These are phyloP conservation scores for Penicillium psychrofluorescens DNA, from an alignment of 495 filamentous ascomycete species.

Conservation along the genomic window DNA sequence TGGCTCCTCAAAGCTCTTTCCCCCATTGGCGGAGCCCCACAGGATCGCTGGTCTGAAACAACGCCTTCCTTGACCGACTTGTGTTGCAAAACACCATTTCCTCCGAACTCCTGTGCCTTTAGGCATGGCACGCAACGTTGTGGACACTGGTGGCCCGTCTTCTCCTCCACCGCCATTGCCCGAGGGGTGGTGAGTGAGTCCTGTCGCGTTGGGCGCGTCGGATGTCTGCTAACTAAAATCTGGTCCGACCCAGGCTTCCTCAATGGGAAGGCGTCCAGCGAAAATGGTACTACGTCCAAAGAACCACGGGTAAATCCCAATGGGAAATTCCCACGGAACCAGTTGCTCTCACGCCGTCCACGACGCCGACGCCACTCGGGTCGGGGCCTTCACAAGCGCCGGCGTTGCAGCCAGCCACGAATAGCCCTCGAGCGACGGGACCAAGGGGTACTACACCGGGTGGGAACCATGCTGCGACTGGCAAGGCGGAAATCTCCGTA, in stretches of 20 bases:
- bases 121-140: slow-evolving; percentile 32
- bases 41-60: slow-evolving; percentile 9
- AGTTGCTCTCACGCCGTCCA: slow-evolving; percentile 34
- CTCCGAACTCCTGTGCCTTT: background rate
- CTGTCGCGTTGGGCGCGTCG: background rate
- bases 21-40: slow-evolving; percentile 10
- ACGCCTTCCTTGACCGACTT: too few relatives aligned
- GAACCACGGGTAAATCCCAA: slow-evolving; percentile 65
- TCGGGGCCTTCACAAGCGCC: slow-evolving; percentile 24
- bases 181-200: slow-evolving; percentile 54
- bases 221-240: background rate
- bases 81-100: too few relatives aligned
- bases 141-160: slow-evolving; percentile 62
- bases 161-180: slow-evolving; percentile 63
- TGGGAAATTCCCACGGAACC: slow-evolving; percentile 71
- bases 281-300: slow-evolving; percentile 76
- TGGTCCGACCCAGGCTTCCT: slow-evolving; percentile 47
- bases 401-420: slow-evolving; percentile 8
- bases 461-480: slow-evolving; percentile 8
- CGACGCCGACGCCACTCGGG: slow-evolving; percentile 25
- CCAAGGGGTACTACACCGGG: slow-evolving; percentile 7
- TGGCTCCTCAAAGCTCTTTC: too few relatives aligned
- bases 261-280: slow-evolving; percentile 71
- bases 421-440: slow-evolving; percentile 7
- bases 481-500: slow-evolving; percentile 23